Percentiles rank a stretch among this genome's conserved stretches.
Evolutionary conservation across 2,329 filamentous ascomycete genomes (phyloP).

Genomic region (Neopestalotiopsis sp.): DNA sequence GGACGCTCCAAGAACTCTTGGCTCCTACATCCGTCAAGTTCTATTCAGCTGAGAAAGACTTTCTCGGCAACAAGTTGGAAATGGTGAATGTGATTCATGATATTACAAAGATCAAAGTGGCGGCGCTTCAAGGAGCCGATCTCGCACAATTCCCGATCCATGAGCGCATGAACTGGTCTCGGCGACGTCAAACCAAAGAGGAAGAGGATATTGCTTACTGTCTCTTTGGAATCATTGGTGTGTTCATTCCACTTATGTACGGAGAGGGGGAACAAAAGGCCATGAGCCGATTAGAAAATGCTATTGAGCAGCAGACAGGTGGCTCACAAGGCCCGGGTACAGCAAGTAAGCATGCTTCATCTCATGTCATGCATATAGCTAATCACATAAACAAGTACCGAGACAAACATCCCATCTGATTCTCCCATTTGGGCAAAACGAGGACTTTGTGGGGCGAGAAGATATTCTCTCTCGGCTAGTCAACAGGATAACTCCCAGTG

Average conservation of each 20-base stretch:
- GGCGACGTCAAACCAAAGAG: not conserved
- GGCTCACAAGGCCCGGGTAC: not conserved
- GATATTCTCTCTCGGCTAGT: not conserved
- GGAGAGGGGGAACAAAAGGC: not conserved
- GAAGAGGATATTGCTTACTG: not conserved
- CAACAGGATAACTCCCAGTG: not conserved
- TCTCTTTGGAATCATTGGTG: not conserved
- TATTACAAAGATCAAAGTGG: not conserved
- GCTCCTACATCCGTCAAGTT: not conserved
- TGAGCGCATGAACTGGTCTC: not conserved
- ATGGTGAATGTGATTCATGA: not conserved
- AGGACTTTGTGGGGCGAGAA: constrained; percentile 15
- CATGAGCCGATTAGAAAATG: not conserved
- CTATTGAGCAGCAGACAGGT: not conserved
- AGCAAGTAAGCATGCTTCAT: not conserved
- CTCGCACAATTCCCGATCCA: not conserved
- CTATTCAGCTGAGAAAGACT: not conserved
- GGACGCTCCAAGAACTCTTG: not conserved
- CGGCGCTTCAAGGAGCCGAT: not conserved
- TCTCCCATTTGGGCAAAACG: constrained; percentile 11
- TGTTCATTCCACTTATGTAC: not conserved
- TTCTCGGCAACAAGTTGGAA: not conserved
- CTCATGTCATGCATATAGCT: not conserved
- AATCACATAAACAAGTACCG: not conserved
- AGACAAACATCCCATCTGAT: not conserved